Evolutionary conservation across 352 stramenopile genomes (phyloP).

Genomic region (Aphanomyces cochlioides): DNA sequence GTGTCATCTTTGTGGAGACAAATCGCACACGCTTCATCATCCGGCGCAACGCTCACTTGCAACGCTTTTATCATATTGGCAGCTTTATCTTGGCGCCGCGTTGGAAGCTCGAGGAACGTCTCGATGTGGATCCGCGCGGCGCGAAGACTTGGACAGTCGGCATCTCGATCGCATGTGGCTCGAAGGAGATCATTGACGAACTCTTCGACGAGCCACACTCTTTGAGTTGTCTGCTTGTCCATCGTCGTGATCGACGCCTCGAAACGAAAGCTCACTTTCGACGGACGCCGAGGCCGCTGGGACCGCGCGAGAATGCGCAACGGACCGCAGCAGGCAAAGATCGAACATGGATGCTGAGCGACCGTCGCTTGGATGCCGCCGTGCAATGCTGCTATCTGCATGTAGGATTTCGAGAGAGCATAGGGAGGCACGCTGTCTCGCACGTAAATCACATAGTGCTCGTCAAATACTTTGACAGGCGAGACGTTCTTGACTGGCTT

Average conservation of each 20-base stretch:
- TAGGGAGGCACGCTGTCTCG: conserved; percentile 59
- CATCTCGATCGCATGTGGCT: conserved; percentile 35
- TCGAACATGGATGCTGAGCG: conserved; percentile 37
- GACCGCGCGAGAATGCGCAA: conserved; percentile 54
- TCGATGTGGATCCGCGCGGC: conserved; percentile 33
- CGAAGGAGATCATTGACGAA: conserved; percentile 60
- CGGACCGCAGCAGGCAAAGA: conserved; percentile 50
- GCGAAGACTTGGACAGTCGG: conserved; percentile 71
- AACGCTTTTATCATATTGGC: not conserved
- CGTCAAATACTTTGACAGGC: conserved; percentile 26
- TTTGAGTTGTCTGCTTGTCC: not conserved
- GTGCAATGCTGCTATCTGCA: conserved; percentile 48
- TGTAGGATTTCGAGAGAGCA: conserved; percentile 53
- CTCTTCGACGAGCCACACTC: conserved; percentile 45
- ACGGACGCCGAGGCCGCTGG: conserved; percentile 38
- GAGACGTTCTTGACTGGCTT: conserved; percentile 36
- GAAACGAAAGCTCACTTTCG: not conserved
- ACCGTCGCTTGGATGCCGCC: conserved; percentile 38
- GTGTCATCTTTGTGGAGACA: not conserved
- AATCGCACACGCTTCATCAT: no score
- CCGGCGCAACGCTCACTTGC: no score
- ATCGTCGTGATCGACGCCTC: not conserved
- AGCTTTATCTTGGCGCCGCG: not conserved
- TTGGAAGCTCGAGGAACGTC: conserved; percentile 9
- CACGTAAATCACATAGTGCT: conserved; percentile 66